Conservation (phyloP, 352 stramenopile genomes). For the Blastocystis sp. region DNA sequence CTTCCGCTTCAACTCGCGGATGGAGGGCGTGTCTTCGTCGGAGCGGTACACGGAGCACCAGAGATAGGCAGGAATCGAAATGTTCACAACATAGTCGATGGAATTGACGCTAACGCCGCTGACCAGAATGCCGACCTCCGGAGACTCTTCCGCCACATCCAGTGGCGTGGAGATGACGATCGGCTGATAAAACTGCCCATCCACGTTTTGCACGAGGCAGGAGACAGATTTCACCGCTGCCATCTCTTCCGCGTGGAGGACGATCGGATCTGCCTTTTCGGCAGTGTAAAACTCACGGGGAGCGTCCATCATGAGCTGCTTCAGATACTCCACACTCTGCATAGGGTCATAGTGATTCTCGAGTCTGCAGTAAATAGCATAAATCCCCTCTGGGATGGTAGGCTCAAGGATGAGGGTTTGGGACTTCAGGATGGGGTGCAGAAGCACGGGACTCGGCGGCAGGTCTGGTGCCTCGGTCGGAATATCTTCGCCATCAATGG, state of each 20-base stretch:
- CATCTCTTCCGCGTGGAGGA: neutral
- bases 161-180: neutral
- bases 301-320: neutral
- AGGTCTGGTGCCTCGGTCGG: neutral
- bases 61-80: neutral
- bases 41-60: neutral
- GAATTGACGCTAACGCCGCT: neutral
- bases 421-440: neutral
- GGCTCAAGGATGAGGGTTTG: neutral
- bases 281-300: neutral
- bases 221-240: neutral
- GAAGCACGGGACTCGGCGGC: neutral
- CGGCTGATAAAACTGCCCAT: neutral
- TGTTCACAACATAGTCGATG: neutral
- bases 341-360: neutral
- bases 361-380: neutral
- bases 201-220: neutral
- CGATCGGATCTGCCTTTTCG: neutral
- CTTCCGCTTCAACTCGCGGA: neutral
- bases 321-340: neutral
- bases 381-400: neutral
- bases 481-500: no score
- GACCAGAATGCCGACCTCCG: neutral
- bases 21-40: neutral
- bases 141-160: neutral